phyloP scores from a whole-genome alignment of 2,329 filamentous ascomycete species.

The Purpureocillium takamizusanense region DNA sequence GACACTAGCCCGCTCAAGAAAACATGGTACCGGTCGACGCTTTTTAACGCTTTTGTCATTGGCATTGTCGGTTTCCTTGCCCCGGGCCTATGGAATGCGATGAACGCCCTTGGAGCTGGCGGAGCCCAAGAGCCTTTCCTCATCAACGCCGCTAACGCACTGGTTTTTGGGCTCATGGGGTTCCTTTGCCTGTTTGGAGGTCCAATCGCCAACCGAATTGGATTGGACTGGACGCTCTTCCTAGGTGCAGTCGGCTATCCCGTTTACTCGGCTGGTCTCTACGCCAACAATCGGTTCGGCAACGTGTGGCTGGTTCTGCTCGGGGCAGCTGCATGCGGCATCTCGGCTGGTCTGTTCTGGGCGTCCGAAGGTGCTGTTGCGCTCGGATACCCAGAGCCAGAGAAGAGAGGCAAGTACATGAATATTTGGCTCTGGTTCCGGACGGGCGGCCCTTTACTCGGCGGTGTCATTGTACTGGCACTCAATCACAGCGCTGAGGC shows the following conservation, averaged over 20 bases:
- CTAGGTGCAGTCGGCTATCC: slow-evolving; percentile 38
- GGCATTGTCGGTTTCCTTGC: slow-evolving; percentile 42
- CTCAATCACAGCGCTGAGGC: slow-evolving; percentile 23
- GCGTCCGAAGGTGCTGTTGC: slow-evolving; percentile 39
- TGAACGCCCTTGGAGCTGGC: no score
- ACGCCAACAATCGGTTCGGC: slow-evolving; percentile 39
- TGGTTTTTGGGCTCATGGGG: slow-evolving; percentile 36
- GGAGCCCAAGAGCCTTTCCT: no score
- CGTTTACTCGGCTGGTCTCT: slow-evolving; percentile 36
- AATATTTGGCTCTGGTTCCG: slow-evolving; percentile 34
- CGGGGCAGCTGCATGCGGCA: slow-evolving; percentile 36
- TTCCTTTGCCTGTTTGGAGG: slow-evolving; percentile 38
- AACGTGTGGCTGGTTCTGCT: slow-evolving; percentile 42
- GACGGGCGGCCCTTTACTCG: slow-evolving; percentile 36
- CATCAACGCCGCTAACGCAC: slow-evolving; percentile 37
- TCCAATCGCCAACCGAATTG: slow-evolving; percentile 38
- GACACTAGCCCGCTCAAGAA: background rate
- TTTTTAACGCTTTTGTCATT: slow-evolving; percentile 45
- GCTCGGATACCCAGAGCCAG: slow-evolving; percentile 36
- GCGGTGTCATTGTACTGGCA: slow-evolving; percentile 34
- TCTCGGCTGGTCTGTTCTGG: slow-evolving; percentile 42
- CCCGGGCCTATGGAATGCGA: slow-evolving; percentile 36
- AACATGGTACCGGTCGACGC: slow-evolving; percentile 39
- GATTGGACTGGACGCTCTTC: slow-evolving; percentile 33
- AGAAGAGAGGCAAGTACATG: slow-evolving; percentile 31